Percentiles rank a stretch among this genome's conserved stretches.
These are phyloP conservation scores for Geosmithia flava DNA, from an alignment of 2,329 filamentous ascomycete species.

Conservation along the genomic window DNA sequence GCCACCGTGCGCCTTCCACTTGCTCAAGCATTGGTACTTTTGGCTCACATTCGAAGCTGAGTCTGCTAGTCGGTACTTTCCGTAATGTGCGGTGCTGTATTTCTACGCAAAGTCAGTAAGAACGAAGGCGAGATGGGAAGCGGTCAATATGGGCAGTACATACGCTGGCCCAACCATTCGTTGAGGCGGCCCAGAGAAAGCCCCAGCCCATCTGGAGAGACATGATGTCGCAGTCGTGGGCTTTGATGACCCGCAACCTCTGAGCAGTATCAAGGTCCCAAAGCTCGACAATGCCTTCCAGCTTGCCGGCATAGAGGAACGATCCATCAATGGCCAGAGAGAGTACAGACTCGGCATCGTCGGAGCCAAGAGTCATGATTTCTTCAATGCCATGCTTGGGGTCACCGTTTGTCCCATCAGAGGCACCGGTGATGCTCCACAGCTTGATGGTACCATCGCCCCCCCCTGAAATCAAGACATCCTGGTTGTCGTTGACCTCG, in stretches of 20 bases:
- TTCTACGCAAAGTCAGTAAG: constrained; percentile 28
- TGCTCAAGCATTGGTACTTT: constrained; percentile 67
- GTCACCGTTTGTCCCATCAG: neutral
- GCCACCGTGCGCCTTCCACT: constrained; percentile 75
- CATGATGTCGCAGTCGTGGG: constrained; percentile 72
- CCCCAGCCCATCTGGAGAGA: constrained; percentile 77
- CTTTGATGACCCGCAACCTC: constrained; percentile 74
- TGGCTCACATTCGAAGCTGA: constrained; percentile 49
- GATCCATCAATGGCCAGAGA: constrained; percentile 80
- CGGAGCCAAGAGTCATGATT: constrained; percentile 51
- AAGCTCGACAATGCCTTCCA: constrained; percentile 79
- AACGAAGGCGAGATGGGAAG: neutral
- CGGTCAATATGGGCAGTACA: constrained; percentile 12
- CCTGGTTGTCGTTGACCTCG: constrained; percentile 58
- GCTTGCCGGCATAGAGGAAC: constrained; percentile 83
- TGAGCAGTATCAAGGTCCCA: constrained; percentile 96
- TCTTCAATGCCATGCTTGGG: constrained; percentile 41
- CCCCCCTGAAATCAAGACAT: constrained; percentile 80
- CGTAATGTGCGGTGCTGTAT: constrained; percentile 55
- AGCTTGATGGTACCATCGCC: constrained; percentile 91
- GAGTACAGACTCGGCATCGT: constrained; percentile 53
- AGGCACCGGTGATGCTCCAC: constrained; percentile 52
- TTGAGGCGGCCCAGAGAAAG: constrained; percentile 76
- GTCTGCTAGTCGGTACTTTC: constrained; percentile 34
- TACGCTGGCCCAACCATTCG: constrained; percentile 78